Evolutionary conservation across 2,329 filamentous ascomycete species (phyloP), one percentile per base, ranked within the genome.

Genomic region (Aspergillus sp.): DNA sequence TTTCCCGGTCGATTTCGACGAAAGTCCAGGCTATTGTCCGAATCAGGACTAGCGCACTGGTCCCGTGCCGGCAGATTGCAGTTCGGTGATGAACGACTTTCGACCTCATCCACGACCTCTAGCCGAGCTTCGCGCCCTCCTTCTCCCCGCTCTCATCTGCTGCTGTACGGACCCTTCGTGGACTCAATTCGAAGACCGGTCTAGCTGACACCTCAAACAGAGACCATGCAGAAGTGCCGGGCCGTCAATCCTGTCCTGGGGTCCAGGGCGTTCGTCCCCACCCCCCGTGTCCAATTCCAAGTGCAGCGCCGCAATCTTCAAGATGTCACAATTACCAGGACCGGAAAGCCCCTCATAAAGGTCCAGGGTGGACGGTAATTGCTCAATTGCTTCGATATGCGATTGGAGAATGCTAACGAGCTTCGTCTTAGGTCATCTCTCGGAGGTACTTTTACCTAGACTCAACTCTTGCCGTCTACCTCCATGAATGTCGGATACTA

Each of bases 291-390:
- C 49, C 75, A 77, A 71, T 74, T 75, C 64, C 75, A 78, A 62
- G 67, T 75, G 63, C 80, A 81, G 70, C 77, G 78, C 84, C 77
- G 82, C 67, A 79, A 77, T 70, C 72, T 87, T 66, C 91, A 92
- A 76, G 95, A 99, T 83, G 86, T 99, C 74, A 84, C 91, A 73
- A 97, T 99, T 75, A 96, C 94, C 65, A 87, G 95, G 73, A 99
- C 95, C 61, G 95, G 95, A 79, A 97, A 97, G 84, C 94, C 95
- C 65, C 93, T 98, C 72, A 82, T 98, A 75, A 90, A 93, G 74
- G 84, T 90, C 60, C 88, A 93, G 75, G 94, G 94, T 81, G 95
- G 95, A 83, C 89, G 94, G 91, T 96, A 81, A 81, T 87, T 62
- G 50, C 52, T 30, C 53, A 68, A 70, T 69, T 65, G 59, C 28